A percentile compares a stretch with the other conserved stretches of the same genome.
These are phyloP conservation scores for Phycomyces nitens DNA, from an alignment of 192 early-diverging fungal species.

Conservation along the genomic window DNA sequence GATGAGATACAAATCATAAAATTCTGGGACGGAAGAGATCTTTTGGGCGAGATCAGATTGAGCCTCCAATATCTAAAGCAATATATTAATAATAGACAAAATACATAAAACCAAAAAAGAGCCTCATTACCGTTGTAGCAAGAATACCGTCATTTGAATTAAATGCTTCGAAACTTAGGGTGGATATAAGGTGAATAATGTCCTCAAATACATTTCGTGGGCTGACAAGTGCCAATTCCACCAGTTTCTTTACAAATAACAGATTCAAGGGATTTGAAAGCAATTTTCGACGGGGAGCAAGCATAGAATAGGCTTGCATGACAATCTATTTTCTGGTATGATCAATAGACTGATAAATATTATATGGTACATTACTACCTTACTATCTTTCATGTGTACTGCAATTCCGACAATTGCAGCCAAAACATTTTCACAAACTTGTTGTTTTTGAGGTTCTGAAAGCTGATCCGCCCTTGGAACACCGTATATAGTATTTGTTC, in stretches of 20 bases:
- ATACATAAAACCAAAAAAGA: not conserved
- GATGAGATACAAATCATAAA: conserved; percentile 46
- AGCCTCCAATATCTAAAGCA: conserved; percentile 39
- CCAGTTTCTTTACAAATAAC: conserved; percentile 52
- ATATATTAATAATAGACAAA: too few species aligned
- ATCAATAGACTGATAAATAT: not conserved
- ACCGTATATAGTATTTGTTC: not conserved
- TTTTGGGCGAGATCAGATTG: conserved; percentile 44
- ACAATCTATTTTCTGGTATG: conserved; percentile 42
- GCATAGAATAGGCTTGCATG: conserved; percentile 56
- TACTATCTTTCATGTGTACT: conserved; percentile 47
- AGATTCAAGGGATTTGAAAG: conserved; percentile 42
- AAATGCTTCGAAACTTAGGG: conserved; percentile 35
- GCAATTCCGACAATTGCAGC: conserved; percentile 50
- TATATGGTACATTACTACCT: conserved; percentile 25
- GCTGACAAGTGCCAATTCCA: conserved; percentile 56
- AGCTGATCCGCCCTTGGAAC: conserved; percentile 5
- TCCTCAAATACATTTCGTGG: conserved; percentile 55
- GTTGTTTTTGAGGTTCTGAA: conserved; percentile 32
- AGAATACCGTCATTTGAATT: conserved; percentile 8
- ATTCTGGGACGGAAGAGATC: conserved; percentile 45
- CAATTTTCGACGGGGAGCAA: conserved; percentile 58
- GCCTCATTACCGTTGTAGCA: conserved; percentile 33
- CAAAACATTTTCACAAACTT: conserved; percentile 52
- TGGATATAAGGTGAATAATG: conserved; percentile 50